Evolutionary conservation across 1,284 basidiomycete genomes (phyloP).

Genomic region (Trichosporon sp.): DNA sequence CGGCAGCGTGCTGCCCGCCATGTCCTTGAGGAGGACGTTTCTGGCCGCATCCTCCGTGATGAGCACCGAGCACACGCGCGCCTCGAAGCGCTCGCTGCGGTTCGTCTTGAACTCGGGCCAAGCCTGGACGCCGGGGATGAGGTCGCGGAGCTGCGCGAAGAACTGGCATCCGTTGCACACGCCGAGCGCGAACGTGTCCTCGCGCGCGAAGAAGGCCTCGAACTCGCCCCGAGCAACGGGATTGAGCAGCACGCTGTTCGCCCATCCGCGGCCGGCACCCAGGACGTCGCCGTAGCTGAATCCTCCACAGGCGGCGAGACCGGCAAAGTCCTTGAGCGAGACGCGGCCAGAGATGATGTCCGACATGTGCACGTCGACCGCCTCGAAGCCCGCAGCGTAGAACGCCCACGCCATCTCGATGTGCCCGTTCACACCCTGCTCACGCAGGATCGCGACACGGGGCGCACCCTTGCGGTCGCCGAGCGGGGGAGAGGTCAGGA

Average conservation of each 20-base stretch:
- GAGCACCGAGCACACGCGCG: slow-evolving; percentile 71
- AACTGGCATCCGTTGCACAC: slow-evolving; percentile 99
- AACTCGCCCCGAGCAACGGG: slow-evolving; percentile 69
- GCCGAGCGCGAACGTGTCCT: slow-evolving; percentile 80
- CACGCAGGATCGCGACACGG: slow-evolving; percentile 88
- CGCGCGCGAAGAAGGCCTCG: slow-evolving; percentile 68
- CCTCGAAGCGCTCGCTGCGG: slow-evolving; percentile 84
- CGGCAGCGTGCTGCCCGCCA: slow-evolving; percentile 80
- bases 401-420: slow-evolving; percentile 99
- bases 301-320: slow-evolving; percentile 91
- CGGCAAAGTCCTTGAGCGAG: slow-evolving; percentile 66
- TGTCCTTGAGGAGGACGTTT: slow-evolving; percentile 80
- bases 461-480: slow-evolving; percentile 56
- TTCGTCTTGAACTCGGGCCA: slow-evolving; percentile 95
- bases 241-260: slow-evolving; percentile 84
- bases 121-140: slow-evolving; percentile 75
- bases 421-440: slow-evolving; percentile 98
- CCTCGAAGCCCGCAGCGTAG: slow-evolving; percentile 83
- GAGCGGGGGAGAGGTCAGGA: slow-evolving; percentile 48
- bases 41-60: slow-evolving; percentile 54
- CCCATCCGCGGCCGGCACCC: slow-evolving; percentile 97
- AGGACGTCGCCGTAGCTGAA: slow-evolving; percentile 99
- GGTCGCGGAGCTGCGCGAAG: slow-evolving; percentile 75
- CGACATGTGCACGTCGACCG: slow-evolving; percentile 96
- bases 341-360: slow-evolving; percentile 75